A percentile compares a stretch with the other conserved stretches of the same genome.
These are phyloP conservation scores for Lignosus rhinocerotis DNA, from an alignment of 1,284 basidiomycete genomes.

Conservation along the genomic window DNA sequence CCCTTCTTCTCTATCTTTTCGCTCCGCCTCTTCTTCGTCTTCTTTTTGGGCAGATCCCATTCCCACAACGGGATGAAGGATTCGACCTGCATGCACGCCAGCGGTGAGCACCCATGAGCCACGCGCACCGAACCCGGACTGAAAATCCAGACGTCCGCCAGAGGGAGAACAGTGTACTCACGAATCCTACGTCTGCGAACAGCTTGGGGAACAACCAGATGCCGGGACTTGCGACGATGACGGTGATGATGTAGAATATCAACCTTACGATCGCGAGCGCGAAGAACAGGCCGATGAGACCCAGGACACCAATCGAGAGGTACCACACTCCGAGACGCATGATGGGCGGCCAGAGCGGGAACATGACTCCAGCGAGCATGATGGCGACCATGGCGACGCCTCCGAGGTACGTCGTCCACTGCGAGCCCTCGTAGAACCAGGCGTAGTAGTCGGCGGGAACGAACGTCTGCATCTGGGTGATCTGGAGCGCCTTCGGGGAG, in stretches of 20 bases:
- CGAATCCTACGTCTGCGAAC: slow-evolving; percentile 98
- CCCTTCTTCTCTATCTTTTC: slow-evolving; percentile 50
- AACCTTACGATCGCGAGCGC: slow-evolving; percentile 89
- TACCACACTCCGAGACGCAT: slow-evolving; percentile 98
- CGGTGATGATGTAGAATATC: slow-evolving; percentile 93
- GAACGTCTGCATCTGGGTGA: slow-evolving; percentile 86
- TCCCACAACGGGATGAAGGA: slow-evolving; percentile 98
- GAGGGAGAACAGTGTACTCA: slow-evolving; percentile 47
- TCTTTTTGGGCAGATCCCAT: slow-evolving; percentile 95
- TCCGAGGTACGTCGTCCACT: slow-evolving; percentile 92
- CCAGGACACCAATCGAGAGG: slow-evolving; percentile 85
- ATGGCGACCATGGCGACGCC: slow-evolving; percentile 90
- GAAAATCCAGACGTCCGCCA: neutral
- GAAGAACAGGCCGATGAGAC: slow-evolving; percentile 90
- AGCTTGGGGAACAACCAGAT: slow-evolving; percentile 99
- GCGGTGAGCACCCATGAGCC: neutral
- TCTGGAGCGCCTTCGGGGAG: slow-evolving; percentile 78
- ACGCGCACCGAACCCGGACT: neutral
- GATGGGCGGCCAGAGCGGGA: slow-evolving; percentile 94
- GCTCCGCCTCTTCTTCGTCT: slow-evolving; percentile 69
- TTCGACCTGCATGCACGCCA: slow-evolving; percentile 65
- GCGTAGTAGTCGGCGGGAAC: slow-evolving; percentile 83
- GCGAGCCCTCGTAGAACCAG: slow-evolving; percentile 96
- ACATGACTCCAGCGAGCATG: slow-evolving; percentile 98
- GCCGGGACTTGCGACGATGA: slow-evolving; percentile 84